These are phyloP conservation scores for Sarocladium oryzae DNA, from an alignment of 2,329 filamentous ascomycete species.

Conservation along the genomic window DNA sequence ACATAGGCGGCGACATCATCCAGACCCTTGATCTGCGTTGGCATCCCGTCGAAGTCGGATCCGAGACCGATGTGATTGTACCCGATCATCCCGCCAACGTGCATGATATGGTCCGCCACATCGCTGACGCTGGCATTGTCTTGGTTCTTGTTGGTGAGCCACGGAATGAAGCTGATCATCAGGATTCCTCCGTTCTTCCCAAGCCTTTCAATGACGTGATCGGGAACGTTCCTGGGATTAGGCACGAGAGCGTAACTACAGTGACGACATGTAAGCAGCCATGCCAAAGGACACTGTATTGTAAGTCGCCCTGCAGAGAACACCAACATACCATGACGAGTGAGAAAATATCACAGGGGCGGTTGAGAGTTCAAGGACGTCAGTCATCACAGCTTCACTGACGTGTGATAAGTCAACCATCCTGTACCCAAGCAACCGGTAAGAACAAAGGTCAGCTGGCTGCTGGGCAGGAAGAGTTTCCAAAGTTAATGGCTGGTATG, in stretches of 20 bases:
- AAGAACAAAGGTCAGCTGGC: no score
- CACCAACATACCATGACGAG: conserved; percentile 10
- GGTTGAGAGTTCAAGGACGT: not conserved
- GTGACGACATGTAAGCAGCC: not conserved
- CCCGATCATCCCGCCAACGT: not conserved
- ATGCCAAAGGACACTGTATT: not conserved
- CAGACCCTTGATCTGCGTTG: not conserved
- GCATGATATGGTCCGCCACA: not conserved
- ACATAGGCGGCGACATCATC: not conserved
- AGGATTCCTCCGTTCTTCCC: not conserved
- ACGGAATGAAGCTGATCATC: not conserved
- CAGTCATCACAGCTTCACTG: not conserved
- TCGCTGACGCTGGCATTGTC: not conserved
- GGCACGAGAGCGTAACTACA: not conserved
- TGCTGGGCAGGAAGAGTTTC: no score
- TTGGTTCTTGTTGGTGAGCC: not conserved
- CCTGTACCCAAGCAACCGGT: not conserved
- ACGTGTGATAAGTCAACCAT: conserved; percentile 13
- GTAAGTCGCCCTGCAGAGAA: no score
- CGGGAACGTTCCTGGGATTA: not conserved
- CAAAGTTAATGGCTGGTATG: conserved; percentile 7
- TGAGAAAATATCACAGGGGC: conserved; percentile 13
- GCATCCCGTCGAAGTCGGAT: not conserved
- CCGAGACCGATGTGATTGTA: not conserved
- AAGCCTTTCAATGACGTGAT: not conserved